Percentiles rank a stretch among this genome's conserved stretches.
These are phyloP conservation scores for Carex sylvatica DNA, from an alignment of 202 grass and related monocot species.

Conservation along the genomic window DNA sequence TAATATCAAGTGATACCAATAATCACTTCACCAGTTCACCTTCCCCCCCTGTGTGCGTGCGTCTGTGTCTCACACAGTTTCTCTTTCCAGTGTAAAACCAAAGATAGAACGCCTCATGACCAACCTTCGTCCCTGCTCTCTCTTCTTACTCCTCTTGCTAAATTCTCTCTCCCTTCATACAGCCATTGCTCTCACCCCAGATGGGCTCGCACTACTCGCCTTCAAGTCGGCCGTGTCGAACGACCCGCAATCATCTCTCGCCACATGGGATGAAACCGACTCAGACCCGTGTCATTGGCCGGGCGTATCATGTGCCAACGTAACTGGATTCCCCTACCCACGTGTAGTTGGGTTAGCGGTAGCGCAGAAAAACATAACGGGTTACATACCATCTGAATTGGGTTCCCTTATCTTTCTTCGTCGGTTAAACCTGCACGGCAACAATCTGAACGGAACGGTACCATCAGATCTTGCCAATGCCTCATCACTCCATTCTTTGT, in stretches of 20 bases:
- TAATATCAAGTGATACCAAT: slow-evolving; percentile 9
- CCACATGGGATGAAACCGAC: slow-evolving; percentile 50
- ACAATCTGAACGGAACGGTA: slow-evolving; percentile 58
- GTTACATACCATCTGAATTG: slow-evolving; percentile 83
- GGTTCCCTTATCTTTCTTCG: slow-evolving; percentile 83
- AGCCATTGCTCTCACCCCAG: slow-evolving; percentile 36
- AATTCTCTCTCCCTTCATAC: slow-evolving; percentile 2
- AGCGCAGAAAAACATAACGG: slow-evolving; percentile 71
- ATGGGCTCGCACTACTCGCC: slow-evolving; percentile 66
- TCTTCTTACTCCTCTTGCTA: not conserved
- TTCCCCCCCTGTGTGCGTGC: not conserved
- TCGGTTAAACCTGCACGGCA: slow-evolving; percentile 71
- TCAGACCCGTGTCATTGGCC: slow-evolving; percentile 70
- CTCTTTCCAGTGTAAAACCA: not conserved
- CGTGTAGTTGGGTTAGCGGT: slow-evolving; percentile 62
- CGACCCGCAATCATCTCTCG: slow-evolving; percentile 44
- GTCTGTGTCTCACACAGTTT: not conserved
- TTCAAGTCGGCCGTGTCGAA: slow-evolving; percentile 78
- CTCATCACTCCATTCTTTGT: slow-evolving; percentile 72
- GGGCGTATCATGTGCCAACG: slow-evolving; percentile 65
- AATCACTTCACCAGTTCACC: slow-evolving; percentile 18
- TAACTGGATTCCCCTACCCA: slow-evolving; percentile 39
- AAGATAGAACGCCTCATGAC: slow-evolving; percentile 29
- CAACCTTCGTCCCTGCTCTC: slow-evolving; percentile 1
- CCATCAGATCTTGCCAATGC: slow-evolving; percentile 64